These are phyloP conservation scores for Cordyceps tenuipes DNA, from an alignment of 2,329 filamentous ascomycete species.

Conservation along the genomic window DNA sequence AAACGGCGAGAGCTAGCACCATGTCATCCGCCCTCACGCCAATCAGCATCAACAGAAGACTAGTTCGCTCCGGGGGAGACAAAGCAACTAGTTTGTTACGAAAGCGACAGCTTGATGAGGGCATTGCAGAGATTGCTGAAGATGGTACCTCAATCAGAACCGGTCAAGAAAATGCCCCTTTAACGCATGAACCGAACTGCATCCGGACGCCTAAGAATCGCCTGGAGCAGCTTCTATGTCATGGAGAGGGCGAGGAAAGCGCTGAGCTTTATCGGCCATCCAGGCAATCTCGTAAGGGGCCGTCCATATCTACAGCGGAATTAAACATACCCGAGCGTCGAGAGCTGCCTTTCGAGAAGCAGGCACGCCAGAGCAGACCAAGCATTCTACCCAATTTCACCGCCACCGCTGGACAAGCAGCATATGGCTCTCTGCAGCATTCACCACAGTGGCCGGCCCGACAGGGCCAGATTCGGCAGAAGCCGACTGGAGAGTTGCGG, in stretches of 20 bases:
- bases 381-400: background rate
- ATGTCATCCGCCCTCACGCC: constrained; percentile 28
- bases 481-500: constrained; percentile 47
- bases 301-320: constrained; percentile 16
- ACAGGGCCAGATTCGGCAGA: constrained; percentile 42
- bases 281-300: constrained; percentile 17
- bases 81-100: constrained; percentile 14
- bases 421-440: constrained; percentile 5
- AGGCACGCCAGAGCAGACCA: constrained; percentile 3
- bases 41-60: constrained; percentile 27
- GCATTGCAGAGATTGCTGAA: constrained; percentile 38
- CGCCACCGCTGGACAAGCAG: background rate
- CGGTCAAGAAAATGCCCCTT: constrained; percentile 2
- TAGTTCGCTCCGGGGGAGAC: constrained; percentile 16
- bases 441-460: background rate
- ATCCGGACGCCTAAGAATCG: constrained; percentile 19
- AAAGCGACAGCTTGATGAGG: constrained; percentile 23
- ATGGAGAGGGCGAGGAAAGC: constrained; percentile 17
- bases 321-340: constrained; percentile 31
- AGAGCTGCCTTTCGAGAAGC: constrained; percentile 32
- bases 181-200: constrained; percentile 4
- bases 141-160: constrained; percentile 32
- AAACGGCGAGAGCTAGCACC: constrained; percentile 15
- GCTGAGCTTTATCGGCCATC: constrained; percentile 20
- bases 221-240: constrained; percentile 27